Base-by-base conservation (phyloP, 768 basidiomycete species). In the Vararia minispora region DNA sequence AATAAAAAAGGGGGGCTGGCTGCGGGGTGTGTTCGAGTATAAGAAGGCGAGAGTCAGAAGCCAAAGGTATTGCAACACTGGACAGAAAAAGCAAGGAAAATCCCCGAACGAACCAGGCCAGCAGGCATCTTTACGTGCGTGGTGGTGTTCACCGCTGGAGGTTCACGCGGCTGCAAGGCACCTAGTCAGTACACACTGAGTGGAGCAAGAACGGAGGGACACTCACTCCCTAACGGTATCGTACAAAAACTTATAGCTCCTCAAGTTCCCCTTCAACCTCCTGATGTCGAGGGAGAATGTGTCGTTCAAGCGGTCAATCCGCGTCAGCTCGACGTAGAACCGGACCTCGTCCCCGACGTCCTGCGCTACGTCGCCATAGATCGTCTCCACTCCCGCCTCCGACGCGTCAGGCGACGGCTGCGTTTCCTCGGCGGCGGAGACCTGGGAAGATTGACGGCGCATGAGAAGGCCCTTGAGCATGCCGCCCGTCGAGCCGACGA, bases 271-370 rank as follows among this genome's bases (percentile, higher is more conserved):
- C 59, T 94, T 91, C 53, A 97, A 56, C 47, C 95, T 64, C 52
- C 92, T 76, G 55, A 97, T 81, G 61, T 97, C 92, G 51, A 98
- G 68, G 59, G 82, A 83, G 59, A 82, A 92, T 31, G 91, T 86
- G 54, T 88, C 87, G 48, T 80, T 86, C 51, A 98, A 68, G 45
- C 89, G 76, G 58, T 88, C 83, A 51, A 99, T 68, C 51, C 85
- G 66, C 33, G 94, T 97, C 45, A 99, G 61, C 64, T 99, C 95
- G 45, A 97, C 83, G 10, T 79, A 87, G 67, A 98, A 98, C 49
- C 87, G 77, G 49, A 99, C 89, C 75, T 98, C 95, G 50, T 94
- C 94, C 22, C 90, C 90, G 14, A 76, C 74, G 53, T 98, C 95
- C 49, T 84, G 74, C 4, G 68, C 55, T n/a, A 63, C 49, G 40